A percentile compares a stretch with the other conserved stretches of the same genome.
Conservation (phyloP, 2,329 filamentous ascomycete genomes). For the Gaeumannomyces tritici region DNA sequence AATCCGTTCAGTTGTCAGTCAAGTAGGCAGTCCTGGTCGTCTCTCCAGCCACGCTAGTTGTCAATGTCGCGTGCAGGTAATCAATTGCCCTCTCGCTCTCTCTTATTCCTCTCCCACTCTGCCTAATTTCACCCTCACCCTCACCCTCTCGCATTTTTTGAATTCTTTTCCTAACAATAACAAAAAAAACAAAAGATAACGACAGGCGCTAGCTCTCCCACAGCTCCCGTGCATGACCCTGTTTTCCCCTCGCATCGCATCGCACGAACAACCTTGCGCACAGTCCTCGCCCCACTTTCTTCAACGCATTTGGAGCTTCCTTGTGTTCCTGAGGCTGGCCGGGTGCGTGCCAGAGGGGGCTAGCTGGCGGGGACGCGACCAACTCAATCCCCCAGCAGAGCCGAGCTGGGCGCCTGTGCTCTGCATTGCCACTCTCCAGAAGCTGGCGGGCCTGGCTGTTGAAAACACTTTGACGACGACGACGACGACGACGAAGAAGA, state of each 20-base stretch:
- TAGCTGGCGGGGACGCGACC: neutral
- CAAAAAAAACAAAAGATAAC: neutral
- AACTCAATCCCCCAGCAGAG: neutral
- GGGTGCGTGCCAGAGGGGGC: neutral
- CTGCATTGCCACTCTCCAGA: neutral
- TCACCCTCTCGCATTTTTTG: neutral
- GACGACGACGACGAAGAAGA: neutral
- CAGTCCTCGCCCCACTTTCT: neutral
- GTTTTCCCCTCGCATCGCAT: neutral
- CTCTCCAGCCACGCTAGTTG: neutral
- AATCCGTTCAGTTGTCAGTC: neutral
- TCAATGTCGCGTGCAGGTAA: neutral
- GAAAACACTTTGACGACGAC: neutral
- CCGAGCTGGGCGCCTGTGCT: neutral
- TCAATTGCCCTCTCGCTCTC: neutral
- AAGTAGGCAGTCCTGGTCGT: neutral
- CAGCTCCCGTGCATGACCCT: neutral
- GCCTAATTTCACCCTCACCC: neutral
- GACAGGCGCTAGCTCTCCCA: neutral
- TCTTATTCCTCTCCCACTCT: neutral
- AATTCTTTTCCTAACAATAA: neutral
- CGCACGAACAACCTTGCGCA: slow-evolving; percentile 1
- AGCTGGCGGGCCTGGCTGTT: neutral
- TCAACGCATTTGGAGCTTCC: neutral
- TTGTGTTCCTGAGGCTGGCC: neutral